Conservation (phyloP, 148 eudicot genomes). For the Cornus controversa region DNA sequence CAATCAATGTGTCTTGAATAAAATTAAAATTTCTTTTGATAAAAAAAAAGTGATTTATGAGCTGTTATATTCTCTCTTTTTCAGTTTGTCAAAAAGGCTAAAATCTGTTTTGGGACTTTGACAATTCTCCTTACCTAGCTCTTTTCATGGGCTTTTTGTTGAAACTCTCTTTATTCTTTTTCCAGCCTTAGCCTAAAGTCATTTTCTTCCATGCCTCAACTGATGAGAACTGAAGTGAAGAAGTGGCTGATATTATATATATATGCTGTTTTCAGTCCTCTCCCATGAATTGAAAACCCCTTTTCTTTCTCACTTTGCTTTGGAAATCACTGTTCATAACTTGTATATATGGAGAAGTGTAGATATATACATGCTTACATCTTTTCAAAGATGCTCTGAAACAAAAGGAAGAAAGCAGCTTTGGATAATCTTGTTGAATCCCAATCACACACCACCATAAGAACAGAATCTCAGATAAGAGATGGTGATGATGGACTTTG, state of each 20-base stretch:
- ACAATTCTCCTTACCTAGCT: no score
- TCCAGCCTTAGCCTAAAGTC: slow-evolving; percentile 1
- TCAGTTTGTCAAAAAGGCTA: slow-evolving; percentile 28
- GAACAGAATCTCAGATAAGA: slow-evolving; percentile 54
- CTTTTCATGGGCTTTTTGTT: slow-evolving; percentile 16
- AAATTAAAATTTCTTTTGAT: neutral
- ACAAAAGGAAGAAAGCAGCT: slow-evolving; percentile 44
- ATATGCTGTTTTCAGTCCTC: slow-evolving; percentile 19
- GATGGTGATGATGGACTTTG: slow-evolving; percentile 37
- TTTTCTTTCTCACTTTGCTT: slow-evolving; percentile 12
- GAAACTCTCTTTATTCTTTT: slow-evolving; percentile 9
- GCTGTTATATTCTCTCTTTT: slow-evolving; percentile 23
- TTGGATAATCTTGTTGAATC: slow-evolving; percentile 39
- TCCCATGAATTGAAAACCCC: slow-evolving; percentile 27
- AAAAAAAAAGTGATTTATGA: slow-evolving; percentile 19
- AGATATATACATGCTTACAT: slow-evolving; percentile 20
- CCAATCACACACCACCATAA: slow-evolving; percentile 56
- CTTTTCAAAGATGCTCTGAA: slow-evolving; percentile 53
- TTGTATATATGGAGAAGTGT: slow-evolving; percentile 17
- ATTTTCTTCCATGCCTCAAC: slow-evolving; percentile 10
- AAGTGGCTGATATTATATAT: neutral
- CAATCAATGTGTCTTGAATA: neutral
- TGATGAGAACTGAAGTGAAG: slow-evolving; percentile 3
- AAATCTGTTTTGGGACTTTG: neutral
- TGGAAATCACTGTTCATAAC: slow-evolving; percentile 12